Evolutionary conservation across 2,329 filamentous ascomycete species (phyloP).

Genomic region (Neocatenulostroma microsporum): DNA sequence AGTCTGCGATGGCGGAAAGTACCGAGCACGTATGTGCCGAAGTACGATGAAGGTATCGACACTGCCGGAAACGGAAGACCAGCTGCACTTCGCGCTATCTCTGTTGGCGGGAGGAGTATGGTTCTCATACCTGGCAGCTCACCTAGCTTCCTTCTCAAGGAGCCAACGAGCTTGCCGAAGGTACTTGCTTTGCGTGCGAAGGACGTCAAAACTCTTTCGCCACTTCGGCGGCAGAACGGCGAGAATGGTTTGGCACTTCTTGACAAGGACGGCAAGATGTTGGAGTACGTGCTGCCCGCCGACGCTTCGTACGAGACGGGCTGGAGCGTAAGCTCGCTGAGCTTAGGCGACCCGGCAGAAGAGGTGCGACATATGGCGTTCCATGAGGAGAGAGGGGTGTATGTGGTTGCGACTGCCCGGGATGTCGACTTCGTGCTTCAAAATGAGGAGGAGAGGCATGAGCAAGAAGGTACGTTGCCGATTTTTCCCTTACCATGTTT

Average conservation of each 20-base stretch:
- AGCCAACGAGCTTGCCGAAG: conserved; percentile 66
- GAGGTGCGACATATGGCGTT: conserved; percentile 69
- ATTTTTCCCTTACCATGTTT: no score
- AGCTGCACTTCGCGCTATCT: conserved; percentile 49
- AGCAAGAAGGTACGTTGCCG: conserved; percentile 54
- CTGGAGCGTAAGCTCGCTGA: conserved; percentile 64
- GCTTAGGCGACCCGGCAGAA: conserved; percentile 35
- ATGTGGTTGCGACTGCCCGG: conserved; percentile 65
- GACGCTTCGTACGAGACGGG: conserved; percentile 62
- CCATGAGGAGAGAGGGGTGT: conserved; percentile 65
- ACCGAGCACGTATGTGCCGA: conserved; percentile 59
- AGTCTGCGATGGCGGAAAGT: conserved; percentile 69
- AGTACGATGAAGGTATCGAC: conserved; percentile 35
- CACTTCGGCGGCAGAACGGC: conserved; percentile 69
- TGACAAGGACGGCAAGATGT: conserved; percentile 52
- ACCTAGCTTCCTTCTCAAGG: conserved; percentile 75
- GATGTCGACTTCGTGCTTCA: conserved; percentile 70
- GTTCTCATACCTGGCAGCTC: conserved; percentile 76
- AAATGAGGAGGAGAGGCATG: conserved; percentile 74
- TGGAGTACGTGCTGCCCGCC: conserved; percentile 63
- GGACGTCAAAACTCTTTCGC: conserved; percentile 48
- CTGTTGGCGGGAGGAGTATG: conserved; percentile 69
- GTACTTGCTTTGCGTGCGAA: conserved; percentile 35
- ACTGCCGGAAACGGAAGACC: conserved; percentile 40
- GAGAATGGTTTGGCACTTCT: conserved; percentile 68